Evolutionary conservation across 106 monocot genomes (phyloP).

Genomic region (Dioscorea dumetorum): DNA sequence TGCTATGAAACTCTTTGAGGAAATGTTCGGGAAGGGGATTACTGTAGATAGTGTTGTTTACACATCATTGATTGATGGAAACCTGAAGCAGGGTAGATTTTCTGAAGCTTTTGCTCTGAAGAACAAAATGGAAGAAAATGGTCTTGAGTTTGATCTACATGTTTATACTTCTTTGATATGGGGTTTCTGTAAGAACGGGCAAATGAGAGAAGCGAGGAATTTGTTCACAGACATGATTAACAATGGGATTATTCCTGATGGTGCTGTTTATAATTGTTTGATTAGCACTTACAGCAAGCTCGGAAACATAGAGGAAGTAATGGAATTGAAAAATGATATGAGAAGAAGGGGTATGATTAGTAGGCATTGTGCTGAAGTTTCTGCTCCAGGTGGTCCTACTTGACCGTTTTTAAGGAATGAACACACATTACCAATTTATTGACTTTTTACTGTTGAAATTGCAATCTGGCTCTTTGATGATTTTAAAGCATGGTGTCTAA

Average conservation of each 20-base stretch:
- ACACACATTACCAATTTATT: no score
- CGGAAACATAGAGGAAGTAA: slow-evolving; percentile 42
- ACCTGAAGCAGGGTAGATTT: slow-evolving; percentile 64
- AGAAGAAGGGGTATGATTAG: slow-evolving; percentile 25
- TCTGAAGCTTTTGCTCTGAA: slow-evolving; percentile 57
- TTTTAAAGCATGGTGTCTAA: slow-evolving; percentile 9
- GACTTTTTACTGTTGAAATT: no score
- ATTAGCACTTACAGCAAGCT: slow-evolving; percentile 55
- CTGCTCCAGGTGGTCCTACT: no score
- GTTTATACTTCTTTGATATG: slow-evolving; percentile 64
- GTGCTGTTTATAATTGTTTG: slow-evolving; percentile 67
- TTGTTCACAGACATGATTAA: slow-evolving; percentile 57
- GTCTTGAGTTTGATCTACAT: slow-evolving; percentile 57
- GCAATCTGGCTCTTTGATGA: slow-evolving; percentile 3
- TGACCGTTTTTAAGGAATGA: no score
- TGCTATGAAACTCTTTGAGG: slow-evolving; percentile 56
- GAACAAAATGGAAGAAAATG: slow-evolving; percentile 58
- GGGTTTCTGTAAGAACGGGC: slow-evolving; percentile 62
- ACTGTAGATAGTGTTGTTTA: slow-evolving; percentile 60
- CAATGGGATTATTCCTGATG: slow-evolving; percentile 55
- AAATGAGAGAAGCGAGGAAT: slow-evolving; percentile 54
- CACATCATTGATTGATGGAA: slow-evolving; percentile 66
- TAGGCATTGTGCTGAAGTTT: slow-evolving; percentile 1
- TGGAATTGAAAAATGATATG: slow-evolving; percentile 58
- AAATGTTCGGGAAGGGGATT: slow-evolving; percentile 55